Base-by-base conservation (phyloP, 306 rosid genomes). In the Sindora glabra region DNA sequence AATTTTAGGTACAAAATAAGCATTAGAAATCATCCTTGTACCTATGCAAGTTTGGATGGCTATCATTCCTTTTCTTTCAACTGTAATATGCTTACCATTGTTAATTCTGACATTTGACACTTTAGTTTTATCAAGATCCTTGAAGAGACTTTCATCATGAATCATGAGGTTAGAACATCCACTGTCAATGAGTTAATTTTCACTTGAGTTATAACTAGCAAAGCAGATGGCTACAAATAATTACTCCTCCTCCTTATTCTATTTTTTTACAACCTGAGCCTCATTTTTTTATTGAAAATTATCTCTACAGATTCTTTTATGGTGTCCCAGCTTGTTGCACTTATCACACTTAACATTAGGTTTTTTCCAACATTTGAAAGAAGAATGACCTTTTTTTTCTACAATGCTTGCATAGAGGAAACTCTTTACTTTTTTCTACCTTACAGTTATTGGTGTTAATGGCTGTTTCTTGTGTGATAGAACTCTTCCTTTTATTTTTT, bases 81-180 rank as follows among this genome's bases (percentile, higher is more conserved):
- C 8, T 12, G 15, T n/a, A 44, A 66, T 2, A 19, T 13, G 3
- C 14, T 27, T 2, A 13, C 16, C 38, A 5, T 5, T 5, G 10
- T 5, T 33, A 33, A 10, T 33, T 10, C 38, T 33, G 38, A 33
- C 38, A 5, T 33, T 33, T 5, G 7, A 5, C 10, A 5, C 10
- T 5, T 5, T 5, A 33, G 38, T 5, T 5, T 10, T n/a, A 9
- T 38, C 12, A 3, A 38, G 10, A 8, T 38, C 15, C 10, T 9
- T 6, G 50, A 45, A 45, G 19, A 45, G 8, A 2, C 19, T 14
- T n/a, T 5, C 5, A 25, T 48, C 27, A 27, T 17, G 4, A 11
- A 32, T 56, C 65, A 67, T 56, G 36, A 33, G 50, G 11, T 56
- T 67, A 9, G 57, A 44, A 14, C 65, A 56, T 2, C 65, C 44